Conservation (phyloP, 371 early-diverging fungal species). For the Saksenaea oblongispora region DNA sequence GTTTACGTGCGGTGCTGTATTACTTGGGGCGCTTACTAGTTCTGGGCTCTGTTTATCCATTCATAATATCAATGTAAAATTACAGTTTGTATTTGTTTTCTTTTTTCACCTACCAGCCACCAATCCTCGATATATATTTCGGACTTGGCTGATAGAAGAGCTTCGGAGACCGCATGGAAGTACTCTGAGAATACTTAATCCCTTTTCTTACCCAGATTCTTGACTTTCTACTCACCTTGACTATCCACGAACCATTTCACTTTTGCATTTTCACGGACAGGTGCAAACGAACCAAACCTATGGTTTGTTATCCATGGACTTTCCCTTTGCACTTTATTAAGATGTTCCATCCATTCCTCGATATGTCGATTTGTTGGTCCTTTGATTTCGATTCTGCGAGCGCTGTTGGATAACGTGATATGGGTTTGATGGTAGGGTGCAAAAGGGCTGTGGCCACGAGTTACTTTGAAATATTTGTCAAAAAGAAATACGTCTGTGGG, state of each 20-base stretch:
- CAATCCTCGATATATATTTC: constrained; percentile 90
- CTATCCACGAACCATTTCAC: constrained; percentile 85
- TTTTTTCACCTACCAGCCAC: constrained; percentile 63
- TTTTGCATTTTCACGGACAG: constrained; percentile 64
- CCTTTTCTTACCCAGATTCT: not conserved
- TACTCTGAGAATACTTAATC: constrained; percentile 54
- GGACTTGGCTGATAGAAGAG: constrained; percentile 74
- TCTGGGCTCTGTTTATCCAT: constrained; percentile 57
- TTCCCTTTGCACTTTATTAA: constrained; percentile 55
- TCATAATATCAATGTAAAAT: not conserved
- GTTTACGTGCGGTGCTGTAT: not conserved
- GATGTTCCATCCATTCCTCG: constrained; percentile 62
- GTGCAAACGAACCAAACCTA: constrained; percentile 80
- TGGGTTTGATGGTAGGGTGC: constrained; percentile 47
- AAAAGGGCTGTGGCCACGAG: constrained; percentile 15
- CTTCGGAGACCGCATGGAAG: constrained; percentile 76
- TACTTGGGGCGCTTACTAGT: constrained; percentile 41
- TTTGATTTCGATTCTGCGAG: constrained; percentile 64
- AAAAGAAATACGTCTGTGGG: constrained; percentile 74
- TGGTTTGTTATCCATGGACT: constrained; percentile 72
- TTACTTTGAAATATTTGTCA: constrained; percentile 62
- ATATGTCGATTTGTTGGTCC: constrained; percentile 62
- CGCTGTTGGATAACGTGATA: constrained; percentile 47
- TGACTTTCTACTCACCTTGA: constrained; percentile 26
- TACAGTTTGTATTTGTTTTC: not conserved